phyloP scores from a whole-genome alignment of 2,329 filamentous ascomycete genomes.

The Exophiala oligosperma region DNA sequence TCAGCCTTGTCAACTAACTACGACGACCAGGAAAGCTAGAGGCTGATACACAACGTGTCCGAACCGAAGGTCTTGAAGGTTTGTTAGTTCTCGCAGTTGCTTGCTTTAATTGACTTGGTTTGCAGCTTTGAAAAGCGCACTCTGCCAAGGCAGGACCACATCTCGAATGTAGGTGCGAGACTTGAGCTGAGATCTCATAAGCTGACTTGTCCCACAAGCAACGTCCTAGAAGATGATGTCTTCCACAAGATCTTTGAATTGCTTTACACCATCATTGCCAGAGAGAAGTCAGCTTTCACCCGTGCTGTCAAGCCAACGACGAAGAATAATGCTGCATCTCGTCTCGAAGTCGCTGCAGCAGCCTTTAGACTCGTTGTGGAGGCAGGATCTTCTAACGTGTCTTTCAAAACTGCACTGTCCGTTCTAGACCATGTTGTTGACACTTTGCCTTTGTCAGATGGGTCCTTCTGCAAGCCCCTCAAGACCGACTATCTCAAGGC shows the following conservation, averaged over 20 bases:
- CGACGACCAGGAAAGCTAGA: conserved; percentile 39
- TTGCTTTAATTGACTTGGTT: conserved; percentile 12
- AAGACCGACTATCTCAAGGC: conserved; percentile 76
- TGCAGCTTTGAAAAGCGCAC: conserved; percentile 56
- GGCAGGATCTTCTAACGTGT: conserved; percentile 67
- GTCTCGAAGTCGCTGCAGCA: conserved; percentile 68
- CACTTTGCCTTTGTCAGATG: conserved; percentile 63
- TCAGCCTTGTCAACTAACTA: conserved; percentile 19
- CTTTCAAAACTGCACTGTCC: conserved; percentile 73
- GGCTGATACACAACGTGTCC: conserved; percentile 14
- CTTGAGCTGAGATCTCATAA: neutral
- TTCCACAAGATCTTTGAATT: conserved; percentile 80
- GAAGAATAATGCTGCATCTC: conserved; percentile 52
- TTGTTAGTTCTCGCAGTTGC: conserved; percentile 11
- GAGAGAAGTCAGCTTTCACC: conserved; percentile 67
- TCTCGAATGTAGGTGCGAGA: conserved; percentile 7
- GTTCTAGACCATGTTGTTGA: conserved; percentile 81
- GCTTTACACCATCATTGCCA: conserved; percentile 70
- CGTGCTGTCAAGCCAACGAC: conserved; percentile 53
- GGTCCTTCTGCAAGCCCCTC: conserved; percentile 66
- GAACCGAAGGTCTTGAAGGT: conserved; percentile 50
- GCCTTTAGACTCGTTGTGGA: conserved; percentile 72
- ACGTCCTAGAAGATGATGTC: conserved; percentile 67
- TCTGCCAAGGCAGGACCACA: conserved; percentile 51
- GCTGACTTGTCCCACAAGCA: conserved; percentile 15